phyloP scores from a whole-genome alignment of 768 basidiomycete genomes.

The Brasilioporus rufonigricans region DNA sequence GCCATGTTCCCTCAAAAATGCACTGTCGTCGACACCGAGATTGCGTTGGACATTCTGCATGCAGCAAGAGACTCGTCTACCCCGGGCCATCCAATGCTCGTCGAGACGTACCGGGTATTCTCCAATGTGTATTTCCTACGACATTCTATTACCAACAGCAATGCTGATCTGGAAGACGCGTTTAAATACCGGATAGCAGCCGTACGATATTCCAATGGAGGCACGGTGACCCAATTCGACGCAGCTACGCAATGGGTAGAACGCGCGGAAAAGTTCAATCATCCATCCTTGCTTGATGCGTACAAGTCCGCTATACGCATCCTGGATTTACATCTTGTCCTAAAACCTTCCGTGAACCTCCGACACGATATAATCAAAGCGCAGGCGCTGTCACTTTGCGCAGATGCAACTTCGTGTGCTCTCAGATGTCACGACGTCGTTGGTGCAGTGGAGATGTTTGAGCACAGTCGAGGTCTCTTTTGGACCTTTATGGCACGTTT shows the following conservation, averaged over 20 bases:
- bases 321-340: constrained; percentile 19
- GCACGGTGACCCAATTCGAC: constrained; percentile 13
- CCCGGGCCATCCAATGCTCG: constrained; percentile 8
- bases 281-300: constrained; percentile 16
- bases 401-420: constrained; percentile 29
- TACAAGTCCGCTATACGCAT: constrained; percentile 17
- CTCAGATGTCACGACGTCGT: constrained; percentile 16
- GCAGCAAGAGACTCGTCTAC: constrained; percentile 8
- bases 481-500: constrained; percentile 25
- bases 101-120: constrained; percentile 12
- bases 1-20: constrained; percentile 2
- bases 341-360: constrained; percentile 11
- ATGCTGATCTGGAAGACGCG: constrained; percentile 21
- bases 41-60: constrained; percentile 15
- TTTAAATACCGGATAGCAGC: constrained; percentile 20
- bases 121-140: constrained; percentile 5
- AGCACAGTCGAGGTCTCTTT: constrained; percentile 28
- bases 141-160: constrained; percentile 10
- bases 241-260: constrained; percentile 25
- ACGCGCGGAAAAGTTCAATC: constrained; percentile 15
- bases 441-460: constrained; percentile 36
- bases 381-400: constrained; percentile 13
- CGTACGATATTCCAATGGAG: constrained; percentile 18
- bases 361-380: constrained; percentile 17
- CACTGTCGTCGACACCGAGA: constrained; percentile 15